These are phyloP conservation scores for Fraxinus floribunda DNA, from an alignment of 305 asterid species.

Conservation along the genomic window DNA sequence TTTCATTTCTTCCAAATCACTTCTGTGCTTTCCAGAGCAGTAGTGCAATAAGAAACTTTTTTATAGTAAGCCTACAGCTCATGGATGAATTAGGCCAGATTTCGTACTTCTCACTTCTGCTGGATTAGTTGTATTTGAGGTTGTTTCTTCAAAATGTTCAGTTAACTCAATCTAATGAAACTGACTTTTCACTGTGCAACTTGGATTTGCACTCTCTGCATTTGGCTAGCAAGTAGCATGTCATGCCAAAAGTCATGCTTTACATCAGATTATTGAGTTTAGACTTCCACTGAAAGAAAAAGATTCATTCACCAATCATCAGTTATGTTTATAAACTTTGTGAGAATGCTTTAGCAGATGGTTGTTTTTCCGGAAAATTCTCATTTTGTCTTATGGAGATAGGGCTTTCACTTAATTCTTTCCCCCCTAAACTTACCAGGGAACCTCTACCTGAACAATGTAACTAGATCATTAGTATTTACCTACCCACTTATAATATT, in stretches of 20 bases:
- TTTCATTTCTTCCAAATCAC: neutral
- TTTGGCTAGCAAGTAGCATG: neutral
- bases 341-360: neutral
- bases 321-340: neutral
- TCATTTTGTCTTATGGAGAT: neutral
- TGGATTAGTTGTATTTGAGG: neutral
- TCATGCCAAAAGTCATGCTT: neutral
- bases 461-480: neutral
- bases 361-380: neutral
- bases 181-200: neutral
- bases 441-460: neutral
- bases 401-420: neutral
- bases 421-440: neutral
- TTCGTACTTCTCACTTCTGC: neutral
- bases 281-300: neutral
- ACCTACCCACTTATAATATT: neutral
- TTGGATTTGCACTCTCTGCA: neutral
- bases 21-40: neutral
- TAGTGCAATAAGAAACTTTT: neutral
- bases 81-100: neutral
- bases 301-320: neutral
- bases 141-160: neutral
- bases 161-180: neutral
- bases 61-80: neutral
- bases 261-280: neutral